A percentile compares a stretch with the other conserved stretches of the same genome.
These are phyloP conservation scores for Gossypium arboreum DNA, from an alignment of 345 rosid genomes.

Conservation along the genomic window DNA sequence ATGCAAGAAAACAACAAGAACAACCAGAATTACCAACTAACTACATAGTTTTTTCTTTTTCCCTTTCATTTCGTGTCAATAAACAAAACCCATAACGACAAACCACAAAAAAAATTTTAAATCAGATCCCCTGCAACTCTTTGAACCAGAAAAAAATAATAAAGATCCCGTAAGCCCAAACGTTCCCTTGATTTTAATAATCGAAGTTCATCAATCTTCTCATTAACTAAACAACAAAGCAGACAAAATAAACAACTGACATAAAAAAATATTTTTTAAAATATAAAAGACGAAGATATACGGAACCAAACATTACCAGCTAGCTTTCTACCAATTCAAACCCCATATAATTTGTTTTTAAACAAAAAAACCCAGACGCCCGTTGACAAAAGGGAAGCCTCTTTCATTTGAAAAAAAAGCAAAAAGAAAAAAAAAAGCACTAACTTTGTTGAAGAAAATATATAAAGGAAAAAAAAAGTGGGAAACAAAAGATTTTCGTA, in stretches of 20 bases:
- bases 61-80: background rate
- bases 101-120: conserved; percentile 9
- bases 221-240: conserved; percentile 21
- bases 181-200: conserved; percentile 2
- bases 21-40: conserved; percentile 9
- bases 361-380: conserved; percentile 10
- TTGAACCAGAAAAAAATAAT: conserved; percentile 1
- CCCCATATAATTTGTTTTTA: conserved; percentile 11
- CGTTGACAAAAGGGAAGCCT: background rate
- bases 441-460: background rate
- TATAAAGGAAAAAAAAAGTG: conserved; percentile 2
- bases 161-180: background rate
- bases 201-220: conserved; percentile 1
- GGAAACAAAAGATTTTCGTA: conserved; percentile 4
- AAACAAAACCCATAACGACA: conserved; percentile 12
- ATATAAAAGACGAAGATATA: background rate
- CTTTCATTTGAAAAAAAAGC: conserved; percentile 9
- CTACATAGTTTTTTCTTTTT: background rate
- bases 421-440: background rate
- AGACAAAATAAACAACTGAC: conserved; percentile 15
- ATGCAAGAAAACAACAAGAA: conserved; percentile 6
- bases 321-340: conserved; percentile 23
- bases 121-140: background rate
- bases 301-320: conserved; percentile 18
- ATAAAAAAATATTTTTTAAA: background rate